phyloP scores from a whole-genome alignment of 495 filamentous ascomycete genomes.

The Astrocystis sublimbata region DNA sequence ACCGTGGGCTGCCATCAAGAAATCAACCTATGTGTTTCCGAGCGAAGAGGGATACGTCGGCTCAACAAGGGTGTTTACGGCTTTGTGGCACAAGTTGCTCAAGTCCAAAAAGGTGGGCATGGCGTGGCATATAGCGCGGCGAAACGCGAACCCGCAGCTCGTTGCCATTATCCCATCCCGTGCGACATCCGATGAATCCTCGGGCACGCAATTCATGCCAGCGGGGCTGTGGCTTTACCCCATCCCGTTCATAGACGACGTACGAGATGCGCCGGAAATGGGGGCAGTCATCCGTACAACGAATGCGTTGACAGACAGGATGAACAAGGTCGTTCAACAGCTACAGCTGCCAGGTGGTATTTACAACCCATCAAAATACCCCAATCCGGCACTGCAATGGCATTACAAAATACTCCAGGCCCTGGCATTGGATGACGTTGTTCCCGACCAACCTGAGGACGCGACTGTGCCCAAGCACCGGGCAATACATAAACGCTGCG shows the following conservation, averaged over 20 bases:
- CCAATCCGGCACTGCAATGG: slow-evolving; percentile 96
- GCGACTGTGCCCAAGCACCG: slow-evolving; percentile 79
- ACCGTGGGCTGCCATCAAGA: slow-evolving; percentile 82
- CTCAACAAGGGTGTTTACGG: slow-evolving; percentile 88
- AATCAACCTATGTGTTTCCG: slow-evolving; percentile 90
- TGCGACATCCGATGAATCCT: slow-evolving; percentile 61
- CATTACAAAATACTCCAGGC: slow-evolving; percentile 95
- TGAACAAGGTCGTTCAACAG: slow-evolving; percentile 80
- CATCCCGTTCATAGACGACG: slow-evolving; percentile 88
- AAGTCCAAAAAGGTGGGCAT: slow-evolving; percentile 75
- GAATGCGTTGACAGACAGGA: slow-evolving; percentile 71
- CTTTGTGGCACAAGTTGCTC: slow-evolving; percentile 83
- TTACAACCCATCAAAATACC: slow-evolving; percentile 84
- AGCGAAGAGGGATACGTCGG: slow-evolving; percentile 88
- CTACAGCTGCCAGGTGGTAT: slow-evolving; percentile 83
- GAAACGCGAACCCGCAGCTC: slow-evolving; percentile 73
- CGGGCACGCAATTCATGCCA: slow-evolving; percentile 67
- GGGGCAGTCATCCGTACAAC: slow-evolving; percentile 58
- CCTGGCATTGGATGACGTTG: slow-evolving; percentile 87
- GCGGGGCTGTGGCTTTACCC: slow-evolving; percentile 88
- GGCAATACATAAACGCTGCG: slow-evolving; percentile 81
- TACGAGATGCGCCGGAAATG: slow-evolving; percentile 67
- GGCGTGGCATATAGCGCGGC: slow-evolving; percentile 85
- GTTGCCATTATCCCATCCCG: slow-evolving; percentile 78
- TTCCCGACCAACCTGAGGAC: slow-evolving; percentile 78